Percentiles rank a stretch among this genome's conserved stretches.
Evolutionary conservation across 148 eudicot genomes (phyloP).

Genomic region (Hydrangea macrophylla): DNA sequence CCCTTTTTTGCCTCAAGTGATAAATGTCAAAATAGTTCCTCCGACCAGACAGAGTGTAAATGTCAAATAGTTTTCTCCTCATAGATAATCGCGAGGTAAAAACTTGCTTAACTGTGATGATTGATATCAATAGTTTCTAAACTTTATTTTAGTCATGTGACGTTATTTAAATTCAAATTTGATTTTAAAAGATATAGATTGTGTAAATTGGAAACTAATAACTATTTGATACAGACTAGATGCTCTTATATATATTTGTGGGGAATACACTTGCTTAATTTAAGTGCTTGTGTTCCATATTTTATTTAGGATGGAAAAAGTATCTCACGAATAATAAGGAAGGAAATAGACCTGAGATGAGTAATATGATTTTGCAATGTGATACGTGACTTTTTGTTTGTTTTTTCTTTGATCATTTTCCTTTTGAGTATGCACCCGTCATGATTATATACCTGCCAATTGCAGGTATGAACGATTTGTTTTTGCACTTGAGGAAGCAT

Average conservation of each 20-base stretch:
- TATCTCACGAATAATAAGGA: neutral
- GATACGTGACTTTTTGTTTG: neutral
- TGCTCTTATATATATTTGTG: neutral
- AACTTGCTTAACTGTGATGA: neutral
- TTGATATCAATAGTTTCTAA: neutral
- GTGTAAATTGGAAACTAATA: neutral
- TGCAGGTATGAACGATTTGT: slow-evolving; percentile 86
- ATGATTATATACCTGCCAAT: slow-evolving; percentile 1
- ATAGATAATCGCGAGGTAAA: no score
- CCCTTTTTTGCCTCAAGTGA: no score
- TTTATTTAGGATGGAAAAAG: no score
- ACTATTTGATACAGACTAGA: no score
- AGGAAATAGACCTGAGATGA: neutral
- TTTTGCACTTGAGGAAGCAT: slow-evolving; percentile 87
- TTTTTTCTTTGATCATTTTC: neutral
- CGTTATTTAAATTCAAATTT: no score
- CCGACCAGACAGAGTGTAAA: no score
- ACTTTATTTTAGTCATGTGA: neutral
- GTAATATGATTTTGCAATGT: neutral
- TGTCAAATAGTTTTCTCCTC: neutral
- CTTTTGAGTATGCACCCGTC: neutral
- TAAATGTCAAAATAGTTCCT: no score
- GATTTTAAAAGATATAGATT: neutral
- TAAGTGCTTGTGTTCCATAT: neutral
- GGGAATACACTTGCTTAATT: neutral